Base-by-base conservation (phyloP, 177 flowering plant genomes). In the Telopea speciosissima region DNA sequence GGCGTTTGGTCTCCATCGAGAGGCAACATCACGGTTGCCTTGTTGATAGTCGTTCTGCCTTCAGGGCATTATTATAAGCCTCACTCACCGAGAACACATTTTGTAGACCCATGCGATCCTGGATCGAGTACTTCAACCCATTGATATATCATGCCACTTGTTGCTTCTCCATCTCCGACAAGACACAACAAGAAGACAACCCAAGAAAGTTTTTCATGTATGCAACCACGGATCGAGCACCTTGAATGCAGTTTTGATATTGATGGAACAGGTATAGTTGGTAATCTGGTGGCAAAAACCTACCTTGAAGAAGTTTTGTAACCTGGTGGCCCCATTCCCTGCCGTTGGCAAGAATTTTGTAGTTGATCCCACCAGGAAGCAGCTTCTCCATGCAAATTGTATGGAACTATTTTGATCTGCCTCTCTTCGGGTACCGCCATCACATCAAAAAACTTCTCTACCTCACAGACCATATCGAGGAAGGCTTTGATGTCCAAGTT, bases 271-370 rank as follows among this genome's bases (percentile, higher is more conserved):
- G 10, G 22, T 23, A 44, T 24, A 26, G 63, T 24, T 75, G 71
- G 61, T 75, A 75, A 52, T 75, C 72, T 1, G 67, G 66, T 1
- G 72, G 71, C n/a, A 75, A 23, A 33, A 75, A 71, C 13, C 72
- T 24, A 8, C 22, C 64, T 33, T 24, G 61, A 45, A 75, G 31
- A 16, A 62, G 26, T 24, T 71, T 71, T 23, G 67, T 71, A 70
- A 75, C 67, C 31, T 68, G 19, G 8, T 42, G 17, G 54, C 17
- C 54, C 54, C 19, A 10, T 49, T 13, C 54, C 19, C 13, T 49
- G 54, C 0, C 3, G 17, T 19, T 8, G 54, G 8, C 17, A 5
- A 13, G 14, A 12, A 13, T 49, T 49, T 13, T 49, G 17, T 12
- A 12, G 17, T 8, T 49, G 17, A 4, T 49, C 17, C 54, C 76